Percentiles rank a stretch among this genome's conserved stretches.
phyloP scores from a whole-genome alignment of 83 land plant species.

The Thuja plicata region DNA sequence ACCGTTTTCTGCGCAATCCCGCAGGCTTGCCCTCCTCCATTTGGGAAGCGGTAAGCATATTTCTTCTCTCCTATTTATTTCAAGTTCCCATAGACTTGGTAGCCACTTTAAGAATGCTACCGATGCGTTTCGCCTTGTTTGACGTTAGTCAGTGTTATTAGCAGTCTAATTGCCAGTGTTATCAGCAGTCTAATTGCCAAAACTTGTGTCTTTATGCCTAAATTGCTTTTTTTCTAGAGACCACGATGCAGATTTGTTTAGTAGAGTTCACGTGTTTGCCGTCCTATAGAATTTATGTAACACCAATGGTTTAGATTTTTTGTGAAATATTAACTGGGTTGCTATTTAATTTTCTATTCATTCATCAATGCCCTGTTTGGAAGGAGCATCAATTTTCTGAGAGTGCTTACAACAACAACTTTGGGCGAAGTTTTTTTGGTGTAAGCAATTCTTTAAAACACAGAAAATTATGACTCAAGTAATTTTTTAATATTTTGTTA shows the following conservation, averaged over 20 bases:
- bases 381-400: background rate
- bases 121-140: background rate
- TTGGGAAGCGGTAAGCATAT: constrained; percentile 29
- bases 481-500: too few species aligned
- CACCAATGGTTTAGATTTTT: background rate
- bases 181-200: background rate
- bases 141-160: background rate
- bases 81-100: background rate
- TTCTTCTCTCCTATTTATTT: background rate
- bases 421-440: background rate
- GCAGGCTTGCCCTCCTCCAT: constrained; percentile 39
- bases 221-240: background rate
- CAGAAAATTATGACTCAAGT: too few species aligned
- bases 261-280: background rate
- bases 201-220: too few species aligned
- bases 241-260: background rate
- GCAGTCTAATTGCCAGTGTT: background rate
- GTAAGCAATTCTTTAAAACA: too few species aligned
- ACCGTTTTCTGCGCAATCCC: constrained; percentile 15
- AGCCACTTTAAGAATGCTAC: background rate
- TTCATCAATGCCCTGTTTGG: too few species aligned
- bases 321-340: background rate
- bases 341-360: background rate
- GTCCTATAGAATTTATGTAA: background rate
- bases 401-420: background rate